A percentile compares a stretch with the other conserved stretches of the same genome.
These are phyloP conservation scores for Jasminum sambac DNA, from an alignment of 257 asterid species.

Conservation along the genomic window DNA sequence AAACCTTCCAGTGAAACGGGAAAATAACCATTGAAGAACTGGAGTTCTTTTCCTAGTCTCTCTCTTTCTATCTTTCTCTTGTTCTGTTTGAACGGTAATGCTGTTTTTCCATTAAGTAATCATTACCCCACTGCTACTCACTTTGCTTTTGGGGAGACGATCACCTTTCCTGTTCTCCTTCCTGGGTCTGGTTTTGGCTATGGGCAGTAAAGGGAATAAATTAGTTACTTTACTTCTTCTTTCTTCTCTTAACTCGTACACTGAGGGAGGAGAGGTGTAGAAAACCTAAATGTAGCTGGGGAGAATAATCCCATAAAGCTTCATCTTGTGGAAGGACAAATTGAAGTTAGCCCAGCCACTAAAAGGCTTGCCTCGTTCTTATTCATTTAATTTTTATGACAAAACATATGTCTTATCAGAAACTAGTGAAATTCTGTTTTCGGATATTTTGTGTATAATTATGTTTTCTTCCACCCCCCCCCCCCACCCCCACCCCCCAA, in stretches of 20 bases:
- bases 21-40: not conserved
- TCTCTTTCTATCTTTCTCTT: not conserved
- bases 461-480: no score
- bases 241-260: not conserved
- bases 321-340: constrained; percentile 10
- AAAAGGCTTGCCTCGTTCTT: constrained; percentile 17
- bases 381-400: not conserved
- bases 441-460: not conserved
- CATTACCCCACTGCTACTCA: not conserved
- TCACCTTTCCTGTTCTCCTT: not conserved
- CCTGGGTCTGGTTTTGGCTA: not conserved
- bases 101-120: not conserved
- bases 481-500: no score
- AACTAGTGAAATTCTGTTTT: constrained; percentile 1
- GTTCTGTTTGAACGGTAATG: not conserved
- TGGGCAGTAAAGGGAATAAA: not conserved
- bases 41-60: not conserved
- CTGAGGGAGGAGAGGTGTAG: not conserved
- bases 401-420: not conserved
- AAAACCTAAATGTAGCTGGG: constrained; percentile 2
- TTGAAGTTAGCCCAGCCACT: constrained; percentile 9
- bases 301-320: constrained; percentile 15
- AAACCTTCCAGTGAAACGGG: not conserved
- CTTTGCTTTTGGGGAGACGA: not conserved
- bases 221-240: not conserved